These are phyloP conservation scores for Salix exigua DNA, from an alignment of 345 rosid genomes.

Conservation along the genomic window DNA sequence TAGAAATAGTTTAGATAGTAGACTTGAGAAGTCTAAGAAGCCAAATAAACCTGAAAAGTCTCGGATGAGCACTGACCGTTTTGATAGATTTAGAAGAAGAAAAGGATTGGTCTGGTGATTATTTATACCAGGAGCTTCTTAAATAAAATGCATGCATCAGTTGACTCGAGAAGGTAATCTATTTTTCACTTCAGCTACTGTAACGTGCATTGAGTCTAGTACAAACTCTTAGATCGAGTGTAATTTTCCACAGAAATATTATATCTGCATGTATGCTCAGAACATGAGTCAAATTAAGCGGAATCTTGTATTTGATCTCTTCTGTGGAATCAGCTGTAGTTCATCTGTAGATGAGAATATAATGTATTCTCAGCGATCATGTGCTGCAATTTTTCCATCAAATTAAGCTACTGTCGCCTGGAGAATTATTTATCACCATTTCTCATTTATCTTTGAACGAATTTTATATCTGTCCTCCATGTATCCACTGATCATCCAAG, in stretches of 20 bases:
- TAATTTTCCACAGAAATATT: conserved; percentile 23
- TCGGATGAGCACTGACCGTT: conserved; percentile 85
- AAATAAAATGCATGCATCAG: conserved; percentile 23
- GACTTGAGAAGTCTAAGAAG: conserved; percentile 87
- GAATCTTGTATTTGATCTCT: conserved; percentile 12
- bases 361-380: not conserved
- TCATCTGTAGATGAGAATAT: not conserved
- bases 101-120: conserved; percentile 74
- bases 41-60: conserved; percentile 82
- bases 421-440: too few species aligned
- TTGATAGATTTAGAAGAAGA: conserved; percentile 70
- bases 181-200: conserved; percentile 12
- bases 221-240: conserved; percentile 23
- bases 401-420: too few species aligned
- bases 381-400: not conserved
- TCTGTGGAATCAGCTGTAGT: conserved; percentile 18
- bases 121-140: conserved; percentile 25
- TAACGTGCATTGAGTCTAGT: conserved; percentile 18
- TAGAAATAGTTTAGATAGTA: conserved; percentile 93
- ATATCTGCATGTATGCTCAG: conserved; percentile 27
- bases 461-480: too few species aligned
- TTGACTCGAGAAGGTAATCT: conserved; percentile 25
- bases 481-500: too few species aligned
- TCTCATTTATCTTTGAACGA: too few species aligned
- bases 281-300: conserved; percentile 15